Conservation (phyloP, 768 basidiomycete species). For the Myochromella boudieri region DNA sequence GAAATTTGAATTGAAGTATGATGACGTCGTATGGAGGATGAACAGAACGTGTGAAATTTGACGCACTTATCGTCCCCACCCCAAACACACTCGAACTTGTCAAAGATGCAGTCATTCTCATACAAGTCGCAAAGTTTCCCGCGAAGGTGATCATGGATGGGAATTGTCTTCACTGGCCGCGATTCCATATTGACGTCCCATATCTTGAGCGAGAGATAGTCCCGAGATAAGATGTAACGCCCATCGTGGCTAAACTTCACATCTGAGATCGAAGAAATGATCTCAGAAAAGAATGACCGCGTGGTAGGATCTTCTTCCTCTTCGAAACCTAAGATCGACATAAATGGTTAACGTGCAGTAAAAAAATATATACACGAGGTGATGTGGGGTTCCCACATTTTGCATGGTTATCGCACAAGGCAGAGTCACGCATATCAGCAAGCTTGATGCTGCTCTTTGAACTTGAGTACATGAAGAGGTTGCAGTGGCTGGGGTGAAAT, state of each 20-base stretch:
- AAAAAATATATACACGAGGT: constrained; percentile 2
- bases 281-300: constrained; percentile 99
- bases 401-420: constrained; percentile 92
- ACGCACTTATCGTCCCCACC: constrained; percentile 93
- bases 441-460: constrained; percentile 99
- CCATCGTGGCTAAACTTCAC: constrained; percentile 99
- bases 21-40: constrained; percentile 17
- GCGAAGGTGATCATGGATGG: constrained; percentile 96
- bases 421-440: constrained; percentile 98
- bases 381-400: constrained; percentile 63
- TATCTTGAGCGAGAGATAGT: constrained; percentile 97
- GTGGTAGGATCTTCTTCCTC: constrained; percentile 98
- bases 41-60: constrained; percentile 17
- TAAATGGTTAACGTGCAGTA: constrained; percentile 11
- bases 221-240: constrained; percentile 93
- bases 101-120: constrained; percentile 99
- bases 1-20: constrained; percentile 1
- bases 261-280: constrained; percentile 99
- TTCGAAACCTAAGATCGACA: constrained; percentile 75
- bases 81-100: constrained; percentile 99
- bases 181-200: constrained; percentile 99
- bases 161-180: constrained; percentile 94
- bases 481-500: constrained; percentile 97
- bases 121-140: constrained; percentile 98
- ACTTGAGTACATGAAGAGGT: constrained; percentile 99